phyloP scores from a whole-genome alignment of 257 asterid genomes.

The Solanum infundibuliforme region DNA sequence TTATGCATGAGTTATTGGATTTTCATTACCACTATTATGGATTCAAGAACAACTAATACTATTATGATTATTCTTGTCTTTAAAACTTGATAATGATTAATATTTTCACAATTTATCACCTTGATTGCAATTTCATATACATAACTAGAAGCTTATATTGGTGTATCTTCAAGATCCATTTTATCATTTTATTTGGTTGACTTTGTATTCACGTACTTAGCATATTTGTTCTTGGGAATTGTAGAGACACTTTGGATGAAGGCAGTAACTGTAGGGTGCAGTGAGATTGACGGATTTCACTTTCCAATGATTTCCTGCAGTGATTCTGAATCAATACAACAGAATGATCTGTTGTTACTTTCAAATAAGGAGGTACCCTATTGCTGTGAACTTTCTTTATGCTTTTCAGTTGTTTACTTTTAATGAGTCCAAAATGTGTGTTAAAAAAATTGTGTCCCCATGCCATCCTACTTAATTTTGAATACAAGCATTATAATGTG shows the following conservation, averaged over 20 bases:
- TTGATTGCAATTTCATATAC: not conserved
- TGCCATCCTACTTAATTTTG: not conserved
- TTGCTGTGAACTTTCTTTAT: not conserved
- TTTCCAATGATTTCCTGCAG: constrained; percentile 41
- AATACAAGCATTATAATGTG: not conserved
- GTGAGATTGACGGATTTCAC: constrained; percentile 69
- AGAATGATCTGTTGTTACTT: constrained; percentile 69
- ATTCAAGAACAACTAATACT: not conserved
- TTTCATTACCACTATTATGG: not conserved
- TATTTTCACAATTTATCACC: not conserved
- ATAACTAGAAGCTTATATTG: not conserved
- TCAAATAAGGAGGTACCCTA: constrained; percentile 50
- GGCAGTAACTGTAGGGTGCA: constrained; percentile 42
- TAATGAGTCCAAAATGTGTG: not conserved
- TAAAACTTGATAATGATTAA: not conserved
- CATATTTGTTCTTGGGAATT: constrained; percentile 6
- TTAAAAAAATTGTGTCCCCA: not conserved
- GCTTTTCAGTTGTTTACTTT: not conserved
- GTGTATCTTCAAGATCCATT: not conserved
- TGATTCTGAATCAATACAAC: constrained; percentile 30
- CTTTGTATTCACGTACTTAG: not conserved
- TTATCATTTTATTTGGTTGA: not conserved
- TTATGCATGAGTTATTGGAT: not conserved
- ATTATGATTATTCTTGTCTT: not conserved
- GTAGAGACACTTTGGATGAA: constrained; percentile 44